Evolutionary conservation across 805 yeast genomes (phyloP), one percentile per base, ranked within the genome.

Genomic region (Starmerella vitae): DNA sequence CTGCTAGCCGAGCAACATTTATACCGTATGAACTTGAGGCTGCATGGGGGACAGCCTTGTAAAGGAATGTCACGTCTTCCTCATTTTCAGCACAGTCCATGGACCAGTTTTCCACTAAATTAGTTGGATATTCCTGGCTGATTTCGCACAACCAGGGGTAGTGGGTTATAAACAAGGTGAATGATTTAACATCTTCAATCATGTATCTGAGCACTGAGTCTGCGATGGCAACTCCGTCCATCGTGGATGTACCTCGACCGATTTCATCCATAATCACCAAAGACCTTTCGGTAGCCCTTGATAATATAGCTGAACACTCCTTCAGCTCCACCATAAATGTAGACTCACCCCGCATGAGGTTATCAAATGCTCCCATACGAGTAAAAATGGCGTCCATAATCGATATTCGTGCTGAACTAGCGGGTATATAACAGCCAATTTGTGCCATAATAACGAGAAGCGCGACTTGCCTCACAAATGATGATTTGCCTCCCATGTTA

Each of bases 401-500:
- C 1, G 93, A 81, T 24, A 82, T 47, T 4, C 61, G 58, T 1
- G 81, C 81, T 1, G 52, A 46, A 3, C 65, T 61, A 15, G 88
- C 84, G 1, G 93, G 91, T 2, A 83, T 68, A 53, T 63, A 80
- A 47, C 80, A 70, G 0, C 94, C 94, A 3, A 80, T 65, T 55
- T 82, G 94, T 1, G 79, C 73, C 78, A 82, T 70, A 7, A 82
- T 70, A 9, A 72, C 74, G 9, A 73, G 61, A 12, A 83, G 57
- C 0, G 91, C 93, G 9, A 79, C 67, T 45, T 79, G 84, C 37
- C 81, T 68, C 13, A 79, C 82, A 50, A 74, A 76, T 1, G 84
- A 74, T 5, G 85, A 76, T 54, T 82, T 82, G 3, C 93, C 93
- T 8, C 93, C 93, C 85, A 81, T 79, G 48, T 81, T 81, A 0